Evolutionary conservation across 306 rosid genomes (phyloP).

Genomic region (Trifolium fragiferum): DNA sequence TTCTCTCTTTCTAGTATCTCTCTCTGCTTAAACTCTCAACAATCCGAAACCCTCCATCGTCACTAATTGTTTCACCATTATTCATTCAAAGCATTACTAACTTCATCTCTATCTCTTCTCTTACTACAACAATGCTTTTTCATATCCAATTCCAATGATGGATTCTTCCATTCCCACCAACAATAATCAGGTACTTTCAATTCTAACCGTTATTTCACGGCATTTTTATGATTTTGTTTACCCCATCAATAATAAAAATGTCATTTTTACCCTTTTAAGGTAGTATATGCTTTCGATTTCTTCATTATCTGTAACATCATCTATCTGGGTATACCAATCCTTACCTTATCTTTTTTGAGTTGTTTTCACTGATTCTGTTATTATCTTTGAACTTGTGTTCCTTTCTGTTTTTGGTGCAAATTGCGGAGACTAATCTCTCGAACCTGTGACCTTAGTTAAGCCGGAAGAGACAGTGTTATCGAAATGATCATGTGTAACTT

Average conservation of each 20-base stretch:
- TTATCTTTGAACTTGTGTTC: background rate
- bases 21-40: background rate
- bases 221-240: background rate
- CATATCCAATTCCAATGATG: background rate
- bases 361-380: background rate
- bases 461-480: too few species aligned
- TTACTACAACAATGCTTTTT: background rate
- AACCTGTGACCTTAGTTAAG: too few species aligned
- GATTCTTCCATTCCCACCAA: background rate
- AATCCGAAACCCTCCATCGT: background rate
- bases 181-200: conserved; percentile 16
- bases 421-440: too few species aligned
- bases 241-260: background rate
- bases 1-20: background rate
- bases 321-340: background rate
- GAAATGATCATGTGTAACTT: too few species aligned
- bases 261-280: background rate
- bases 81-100: background rate
- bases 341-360: background rate
- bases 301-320: background rate
- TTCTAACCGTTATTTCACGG: background rate
- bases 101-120: background rate
- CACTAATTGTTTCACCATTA: background rate
- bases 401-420: background rate
- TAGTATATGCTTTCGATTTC: background rate